Base-by-base conservation (phyloP, 495 filamentous ascomycete species). In the Penicillium paradoxum region DNA sequence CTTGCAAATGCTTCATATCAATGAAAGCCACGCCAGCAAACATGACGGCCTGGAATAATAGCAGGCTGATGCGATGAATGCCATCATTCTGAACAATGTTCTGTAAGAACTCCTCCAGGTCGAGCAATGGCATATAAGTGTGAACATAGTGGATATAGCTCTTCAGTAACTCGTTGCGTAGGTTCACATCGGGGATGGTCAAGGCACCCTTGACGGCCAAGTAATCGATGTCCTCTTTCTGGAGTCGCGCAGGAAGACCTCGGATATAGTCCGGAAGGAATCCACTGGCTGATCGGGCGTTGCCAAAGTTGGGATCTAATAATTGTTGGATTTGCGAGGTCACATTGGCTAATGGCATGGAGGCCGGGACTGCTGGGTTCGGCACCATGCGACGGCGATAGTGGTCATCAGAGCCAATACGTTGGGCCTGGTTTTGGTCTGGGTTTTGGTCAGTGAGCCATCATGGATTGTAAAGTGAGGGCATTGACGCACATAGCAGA, bases 111-210 rank as follows among this genome's bases (percentile, higher is more conserved):
- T 89, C 81, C 53, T 85, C 79, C 53, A 90, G 67, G 55, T 95
- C 88, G 43, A 95, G 60, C 22, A 92, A 72, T n/a, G 90, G 90
- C 88, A 93, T 92, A 66, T 87, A 92, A 5, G 89, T 88, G 61
- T 95, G 85, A 6, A 93, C 89, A 67, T 84, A 93, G 63, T 92
- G 85, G 46, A 91, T 75, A 62, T 90, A 92, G 18, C 80, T 80
- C 53, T 82, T 81, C 4, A 95, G 68, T 22, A 93, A 70, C 45
- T 87, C 89, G 65, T 83, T 88, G 60, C 89, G 83, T 25, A 92
- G 65, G 2, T 63, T 65, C n/a, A 74, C 67, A 32, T 81, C 78
- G 0, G 90, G 90, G 10, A 93, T 73, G 0, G 80, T 79, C 55
- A 95, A 64, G 0, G 88, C 90, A 1, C 87, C 88, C 70, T 92